Conservation (phyloP, 2,329 filamentous ascomycete genomes). For the Fusarium setosum region DNA sequence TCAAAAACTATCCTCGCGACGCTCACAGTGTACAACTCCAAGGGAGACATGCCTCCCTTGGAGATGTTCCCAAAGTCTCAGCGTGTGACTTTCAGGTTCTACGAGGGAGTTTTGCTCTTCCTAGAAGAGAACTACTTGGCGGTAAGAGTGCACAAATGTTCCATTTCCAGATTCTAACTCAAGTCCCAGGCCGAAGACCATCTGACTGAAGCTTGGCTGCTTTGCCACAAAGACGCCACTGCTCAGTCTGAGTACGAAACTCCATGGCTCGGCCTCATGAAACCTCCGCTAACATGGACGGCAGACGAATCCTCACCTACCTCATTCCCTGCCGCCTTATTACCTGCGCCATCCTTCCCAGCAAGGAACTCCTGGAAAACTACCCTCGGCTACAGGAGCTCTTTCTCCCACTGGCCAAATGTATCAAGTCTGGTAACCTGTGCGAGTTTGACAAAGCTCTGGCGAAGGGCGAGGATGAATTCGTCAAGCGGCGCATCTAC, state of each 20-base stretch:
- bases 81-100: slow-evolving; percentile 96
- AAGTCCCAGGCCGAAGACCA: slow-evolving; percentile 76
- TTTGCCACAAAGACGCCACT: slow-evolving; percentile 78
- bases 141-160: slow-evolving; percentile 54
- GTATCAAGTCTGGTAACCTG: slow-evolving; percentile 86
- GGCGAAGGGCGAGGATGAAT: slow-evolving; percentile 85
- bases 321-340: slow-evolving; percentile 93
- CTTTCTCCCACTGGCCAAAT: slow-evolving; percentile 80
- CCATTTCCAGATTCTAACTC: background rate
- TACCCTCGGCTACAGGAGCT: slow-evolving; percentile 82
- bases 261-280: background rate
- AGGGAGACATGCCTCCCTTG: slow-evolving; percentile 83
- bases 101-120: slow-evolving; percentile 92
- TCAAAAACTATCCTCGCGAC: slow-evolving; percentile 91
- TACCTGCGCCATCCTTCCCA: slow-evolving; percentile 87
- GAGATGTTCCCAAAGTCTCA: slow-evolving; percentile 88
- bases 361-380: slow-evolving; percentile 73
- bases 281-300: slow-evolving; percentile 9
- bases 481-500: slow-evolving; percentile 93
- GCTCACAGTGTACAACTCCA: slow-evolving; percentile 76
- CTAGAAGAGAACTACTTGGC: slow-evolving; percentile 91
- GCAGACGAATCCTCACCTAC: slow-evolving; percentile 89
- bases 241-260: slow-evolving; percentile 81
- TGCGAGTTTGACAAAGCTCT: slow-evolving; percentile 86
- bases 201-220: slow-evolving; percentile 82